phyloP scores from a whole-genome alignment of 148 eudicot species.

The Rhododendron henanense region DNA sequence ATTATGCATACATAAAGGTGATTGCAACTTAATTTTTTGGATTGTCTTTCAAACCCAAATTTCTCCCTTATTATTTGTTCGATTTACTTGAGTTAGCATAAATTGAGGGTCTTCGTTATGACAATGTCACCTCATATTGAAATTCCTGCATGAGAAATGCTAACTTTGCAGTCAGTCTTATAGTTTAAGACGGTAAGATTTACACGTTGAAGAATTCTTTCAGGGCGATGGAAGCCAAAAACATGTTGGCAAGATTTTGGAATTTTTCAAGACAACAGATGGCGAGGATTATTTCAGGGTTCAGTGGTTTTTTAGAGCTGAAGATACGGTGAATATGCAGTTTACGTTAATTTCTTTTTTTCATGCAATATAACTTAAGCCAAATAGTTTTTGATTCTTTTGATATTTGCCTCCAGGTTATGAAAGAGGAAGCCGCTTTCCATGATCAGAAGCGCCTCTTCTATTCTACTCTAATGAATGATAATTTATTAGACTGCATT shows the following conservation, averaged over 20 bases:
- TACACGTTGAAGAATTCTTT: conserved; percentile 27
- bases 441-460: conserved; percentile 87
- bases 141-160: background rate
- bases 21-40: conserved; percentile 9
- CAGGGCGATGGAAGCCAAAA: conserved; percentile 73
- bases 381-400: conserved; percentile 8
- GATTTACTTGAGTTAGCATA: background rate
- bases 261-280: conserved; percentile 69
- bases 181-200: conserved; percentile 12
- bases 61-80: background rate
- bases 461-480: conserved; percentile 69
- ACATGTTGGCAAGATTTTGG: conserved; percentile 72
- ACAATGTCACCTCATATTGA: background rate
- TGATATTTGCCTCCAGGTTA: conserved; percentile 43
- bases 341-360: background rate
- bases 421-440: conserved; percentile 56
- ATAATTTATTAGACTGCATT: conserved; percentile 75
- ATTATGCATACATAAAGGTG: conserved; percentile 84
- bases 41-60: background rate
- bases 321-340: conserved; percentile 65
- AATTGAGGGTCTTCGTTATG: background rate
- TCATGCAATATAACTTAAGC: background rate
- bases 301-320: conserved; percentile 94
- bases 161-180: conserved; percentile 14
- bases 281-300: conserved; percentile 79